A percentile compares a stretch with the other conserved stretches of the same genome.
Evolutionary conservation across 345 rosid genomes (phyloP).

Genomic region (Theobroma cacao): DNA sequence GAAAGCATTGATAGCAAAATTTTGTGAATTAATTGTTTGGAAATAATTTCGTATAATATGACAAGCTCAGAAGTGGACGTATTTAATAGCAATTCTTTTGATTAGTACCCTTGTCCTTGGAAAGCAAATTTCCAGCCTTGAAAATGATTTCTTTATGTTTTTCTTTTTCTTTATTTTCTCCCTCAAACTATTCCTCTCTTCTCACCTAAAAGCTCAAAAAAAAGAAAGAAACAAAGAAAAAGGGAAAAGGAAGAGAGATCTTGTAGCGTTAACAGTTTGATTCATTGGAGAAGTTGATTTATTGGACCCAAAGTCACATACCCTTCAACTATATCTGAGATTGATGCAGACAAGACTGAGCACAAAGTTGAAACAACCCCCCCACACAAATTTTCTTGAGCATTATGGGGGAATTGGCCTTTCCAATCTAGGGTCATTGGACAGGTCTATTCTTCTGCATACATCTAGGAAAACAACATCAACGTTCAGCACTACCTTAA

Average conservation of each 20-base stretch:
- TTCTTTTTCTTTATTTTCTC: not conserved
- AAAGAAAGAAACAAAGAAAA: not conserved
- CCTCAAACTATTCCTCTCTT: not conserved
- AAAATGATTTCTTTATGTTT: not conserved
- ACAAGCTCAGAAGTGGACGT: not conserved
- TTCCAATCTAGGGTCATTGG: not conserved
- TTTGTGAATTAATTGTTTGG: not conserved
- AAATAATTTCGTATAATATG: not conserved
- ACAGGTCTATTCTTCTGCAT: not conserved
- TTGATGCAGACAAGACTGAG: constrained; percentile 1
- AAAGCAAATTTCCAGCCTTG: not conserved
- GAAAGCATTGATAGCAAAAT: not conserved
- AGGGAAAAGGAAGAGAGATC: too few relatives aligned
- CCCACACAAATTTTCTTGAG: not conserved
- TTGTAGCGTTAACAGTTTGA: not conserved
- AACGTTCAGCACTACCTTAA: not conserved
- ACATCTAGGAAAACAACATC: not conserved
- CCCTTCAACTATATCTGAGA: not conserved
- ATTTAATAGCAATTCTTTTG: not conserved
- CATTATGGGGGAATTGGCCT: not conserved
- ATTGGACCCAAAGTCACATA: too few relatives aligned
- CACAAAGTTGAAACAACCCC: not conserved
- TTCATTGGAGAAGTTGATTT: not conserved
- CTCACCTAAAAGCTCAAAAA: not conserved
- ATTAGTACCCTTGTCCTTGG: not conserved